Conservation (phyloP, 352 stramenopile genomes). For the Pythium aquatile region DNA sequence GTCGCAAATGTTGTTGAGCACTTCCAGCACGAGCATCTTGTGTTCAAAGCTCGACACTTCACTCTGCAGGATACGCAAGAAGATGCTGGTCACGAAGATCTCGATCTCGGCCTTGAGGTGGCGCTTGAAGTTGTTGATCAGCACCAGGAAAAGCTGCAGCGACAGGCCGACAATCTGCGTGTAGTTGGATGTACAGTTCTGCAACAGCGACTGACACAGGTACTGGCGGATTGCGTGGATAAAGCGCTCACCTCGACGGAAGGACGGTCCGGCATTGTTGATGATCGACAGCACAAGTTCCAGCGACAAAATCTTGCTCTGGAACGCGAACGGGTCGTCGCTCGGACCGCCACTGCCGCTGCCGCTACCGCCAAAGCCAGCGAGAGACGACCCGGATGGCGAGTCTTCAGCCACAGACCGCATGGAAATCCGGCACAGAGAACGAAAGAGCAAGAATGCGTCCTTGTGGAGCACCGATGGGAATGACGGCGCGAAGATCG, state of each 20-base stretch:
- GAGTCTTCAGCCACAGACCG: conserved; percentile 93
- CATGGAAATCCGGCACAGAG: conserved; percentile 92
- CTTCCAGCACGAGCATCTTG: conserved; percentile 97
- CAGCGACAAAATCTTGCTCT: conserved; percentile 97
- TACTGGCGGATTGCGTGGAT: conserved; percentile 97
- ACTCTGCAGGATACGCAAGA: conserved; percentile 96
- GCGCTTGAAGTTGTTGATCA: conserved; percentile 93
- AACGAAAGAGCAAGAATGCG: conserved; percentile 97
- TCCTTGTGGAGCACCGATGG: conserved; percentile 97
- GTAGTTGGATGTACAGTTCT: conserved; percentile 98
- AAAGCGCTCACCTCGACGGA: conserved; percentile 95
- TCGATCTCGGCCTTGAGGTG: conserved; percentile 98
- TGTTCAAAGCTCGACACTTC: conserved; percentile 97
- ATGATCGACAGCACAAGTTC: conserved; percentile 98
- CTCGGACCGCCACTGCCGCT: conserved; percentile 32
- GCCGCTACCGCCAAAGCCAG: conserved; percentile 21
- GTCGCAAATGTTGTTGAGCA: conserved; percentile 94
- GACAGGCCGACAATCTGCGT: conserved; percentile 96
- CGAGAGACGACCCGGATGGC: conserved; percentile 33
- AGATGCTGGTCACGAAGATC: conserved; percentile 99
- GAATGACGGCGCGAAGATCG: conserved; percentile 77
- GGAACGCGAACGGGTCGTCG: conserved; percentile 93
- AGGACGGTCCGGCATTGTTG: conserved; percentile 94
- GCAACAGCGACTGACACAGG: conserved; percentile 96
- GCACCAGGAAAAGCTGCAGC: conserved; percentile 97